These are phyloP conservation scores for Ophiostoma sp. DNA, from an alignment of 2,329 filamentous ascomycete genomes.

Conservation along the genomic window DNA sequence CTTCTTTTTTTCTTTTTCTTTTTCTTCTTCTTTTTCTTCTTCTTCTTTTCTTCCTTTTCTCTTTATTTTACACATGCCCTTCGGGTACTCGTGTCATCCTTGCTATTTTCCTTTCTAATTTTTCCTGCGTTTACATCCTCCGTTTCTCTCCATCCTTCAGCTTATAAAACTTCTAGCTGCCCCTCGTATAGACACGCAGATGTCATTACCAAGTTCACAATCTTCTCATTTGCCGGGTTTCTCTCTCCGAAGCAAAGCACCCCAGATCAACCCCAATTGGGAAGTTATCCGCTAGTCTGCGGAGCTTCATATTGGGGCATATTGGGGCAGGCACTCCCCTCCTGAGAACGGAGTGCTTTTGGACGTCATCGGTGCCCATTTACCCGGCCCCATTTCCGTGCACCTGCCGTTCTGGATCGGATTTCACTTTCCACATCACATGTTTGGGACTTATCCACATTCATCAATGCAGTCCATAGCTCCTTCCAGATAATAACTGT, in stretches of 20 bases:
- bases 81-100: not conserved
- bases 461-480: not conserved
- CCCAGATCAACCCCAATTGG: not conserved
- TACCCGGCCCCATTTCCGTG: slow-evolving; percentile 14
- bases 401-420: not conserved
- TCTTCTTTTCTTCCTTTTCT: not conserved
- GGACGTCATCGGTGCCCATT: slow-evolving; percentile 21
- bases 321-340: not conserved
- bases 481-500: not conserved
- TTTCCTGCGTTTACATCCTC: too few relatives aligned
- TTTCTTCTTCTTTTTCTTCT: not conserved
- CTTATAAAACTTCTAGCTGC: not conserved
- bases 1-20: not conserved
- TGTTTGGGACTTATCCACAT: not conserved
- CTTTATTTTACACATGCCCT: not conserved
- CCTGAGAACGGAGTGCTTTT: slow-evolving; percentile 12
- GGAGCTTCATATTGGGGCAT: not conserved
- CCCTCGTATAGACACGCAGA: too few relatives aligned
- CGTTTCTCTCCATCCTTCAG: too few relatives aligned
- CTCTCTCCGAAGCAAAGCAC: not conserved
- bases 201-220: not conserved
- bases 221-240: not conserved
- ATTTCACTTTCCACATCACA: not conserved
- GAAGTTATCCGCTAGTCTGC: not conserved
- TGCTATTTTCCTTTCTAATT: not conserved